These are phyloP conservation scores for Lolium rigidum DNA, from an alignment of 176 grass and related monocot genomes.

Conservation along the genomic window DNA sequence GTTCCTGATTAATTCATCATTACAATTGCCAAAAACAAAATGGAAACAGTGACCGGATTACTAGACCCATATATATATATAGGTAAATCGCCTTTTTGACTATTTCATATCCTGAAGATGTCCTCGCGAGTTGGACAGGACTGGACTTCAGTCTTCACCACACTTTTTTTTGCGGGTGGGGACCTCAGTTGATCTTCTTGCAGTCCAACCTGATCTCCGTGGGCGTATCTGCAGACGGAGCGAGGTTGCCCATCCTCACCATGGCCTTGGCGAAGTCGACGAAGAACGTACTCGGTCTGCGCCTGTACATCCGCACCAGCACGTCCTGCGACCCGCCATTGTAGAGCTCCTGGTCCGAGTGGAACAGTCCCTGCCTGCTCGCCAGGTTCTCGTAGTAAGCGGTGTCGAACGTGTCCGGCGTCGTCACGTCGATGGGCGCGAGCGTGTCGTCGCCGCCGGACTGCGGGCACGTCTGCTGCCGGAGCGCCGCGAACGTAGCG, in stretches of 20 bases:
- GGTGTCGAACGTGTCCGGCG: constrained; percentile 65
- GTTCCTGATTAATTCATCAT: neutral
- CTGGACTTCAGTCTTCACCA: neutral
- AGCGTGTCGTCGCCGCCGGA: constrained; percentile 39
- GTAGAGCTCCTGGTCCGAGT: constrained; percentile 79
- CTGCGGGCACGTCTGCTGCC: constrained; percentile 63
- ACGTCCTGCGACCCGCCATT: constrained; percentile 67
- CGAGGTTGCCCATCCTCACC: constrained; percentile 64
- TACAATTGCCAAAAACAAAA: constrained; percentile 27
- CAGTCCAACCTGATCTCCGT: constrained; percentile 71
- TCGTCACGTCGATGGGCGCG: constrained; percentile 62
- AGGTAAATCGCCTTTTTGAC: constrained; percentile 26
- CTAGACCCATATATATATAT: neutral
- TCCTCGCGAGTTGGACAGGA: neutral
- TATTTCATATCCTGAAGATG: neutral
- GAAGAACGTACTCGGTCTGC: constrained; percentile 18
- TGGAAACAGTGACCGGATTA: neutral
- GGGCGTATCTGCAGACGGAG: constrained; percentile 45
- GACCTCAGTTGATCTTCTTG: constrained; percentile 53
- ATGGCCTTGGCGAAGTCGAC: constrained; percentile 73
- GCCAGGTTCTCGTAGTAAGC: constrained; percentile 64
- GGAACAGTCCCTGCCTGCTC: constrained; percentile 42
- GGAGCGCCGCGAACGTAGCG: constrained; percentile 50
- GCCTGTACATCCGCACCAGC: neutral
- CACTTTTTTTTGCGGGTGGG: neutral